Base-by-base conservation (phyloP, 2,329 filamentous ascomycete species). In the Beauveria bassiana region DNA sequence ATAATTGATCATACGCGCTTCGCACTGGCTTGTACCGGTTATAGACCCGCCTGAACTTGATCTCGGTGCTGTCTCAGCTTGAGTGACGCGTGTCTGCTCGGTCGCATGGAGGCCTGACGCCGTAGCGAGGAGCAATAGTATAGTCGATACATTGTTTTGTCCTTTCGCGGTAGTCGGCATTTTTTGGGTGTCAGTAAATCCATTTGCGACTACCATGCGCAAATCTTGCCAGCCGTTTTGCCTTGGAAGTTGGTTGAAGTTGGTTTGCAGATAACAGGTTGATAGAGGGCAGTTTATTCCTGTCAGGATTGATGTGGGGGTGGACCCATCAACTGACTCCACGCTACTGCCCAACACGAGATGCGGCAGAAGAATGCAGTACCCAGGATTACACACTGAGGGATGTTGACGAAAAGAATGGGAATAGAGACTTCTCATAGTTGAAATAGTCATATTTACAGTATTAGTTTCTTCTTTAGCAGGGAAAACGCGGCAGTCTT, bases 1-100 rank as follows among this genome's bases (percentile, higher is more conserved):
- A 73, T 93, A 91, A 74, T 93, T 93, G 70, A 91, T 86, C 1
- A 87, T 91, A 66, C 84, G 83, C 59, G 76, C 80, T 66, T 82
- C 81, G 74, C 83, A 86, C 22, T 61, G 58, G 58, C 62, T 63
- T n/a, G 43, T 46, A 10, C 52, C 43, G 31, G 61, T 59, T 2
- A 62, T 50, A 8, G 42, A 50, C 3, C 43, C 49, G 49, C 24
- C 55, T 16, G 47, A 24, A 38, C 55, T 63, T 34, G 61, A 51
- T 38, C n/a, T 42, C 24, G 43, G 42, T 40, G 50, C 57, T 52
- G 57, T 50, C 46, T 50, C 52, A 38, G 60, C 40, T 20, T 43
- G 52, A 18, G 60, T 45, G n/a, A 46, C 28, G 20, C 38, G 60
- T 24, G 46, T 46, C 52, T 57, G 60, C 46, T 57, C 60, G 12